Conservation (phyloP, 345 rosid genomes). For the Combretum micranthum region DNA sequence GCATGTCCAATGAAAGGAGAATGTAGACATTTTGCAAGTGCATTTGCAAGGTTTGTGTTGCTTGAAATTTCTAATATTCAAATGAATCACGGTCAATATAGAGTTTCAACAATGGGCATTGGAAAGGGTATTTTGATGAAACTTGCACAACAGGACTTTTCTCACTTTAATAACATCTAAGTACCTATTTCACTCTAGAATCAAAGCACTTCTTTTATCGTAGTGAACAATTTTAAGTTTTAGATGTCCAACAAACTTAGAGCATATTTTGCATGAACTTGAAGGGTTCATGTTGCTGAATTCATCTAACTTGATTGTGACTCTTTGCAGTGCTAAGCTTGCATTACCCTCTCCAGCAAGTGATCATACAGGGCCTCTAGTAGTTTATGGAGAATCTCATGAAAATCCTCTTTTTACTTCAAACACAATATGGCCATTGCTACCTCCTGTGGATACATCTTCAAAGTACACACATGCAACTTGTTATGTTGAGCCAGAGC, state of each 20-base stretch:
- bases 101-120: neutral
- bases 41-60: conserved; percentile 54
- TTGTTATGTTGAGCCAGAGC: conserved; percentile 26
- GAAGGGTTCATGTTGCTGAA: too few relatives aligned
- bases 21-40: conserved; percentile 75
- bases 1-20: conserved; percentile 73
- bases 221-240: too few relatives aligned
- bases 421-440: conserved; percentile 7
- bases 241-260: too few relatives aligned
- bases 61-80: neutral
- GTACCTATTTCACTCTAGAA: too few relatives aligned
- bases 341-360: conserved; percentile 27
- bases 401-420: too few relatives aligned
- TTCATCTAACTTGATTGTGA: neutral
- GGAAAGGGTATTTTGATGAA: too few relatives aligned
- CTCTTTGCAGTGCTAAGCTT: conserved; percentile 32
- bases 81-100: neutral
- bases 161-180: too few relatives aligned
- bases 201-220: too few relatives aligned
- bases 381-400: too few relatives aligned
- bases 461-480: conserved; percentile 1
- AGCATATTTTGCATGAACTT: too few relatives aligned
- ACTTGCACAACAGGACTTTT: too few relatives aligned
- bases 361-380: too few relatives aligned
- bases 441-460: conserved; percentile 10